These are phyloP conservation scores for Phellinidium pouzarii DNA, from an alignment of 1,284 basidiomycete species.

Conservation along the genomic window DNA sequence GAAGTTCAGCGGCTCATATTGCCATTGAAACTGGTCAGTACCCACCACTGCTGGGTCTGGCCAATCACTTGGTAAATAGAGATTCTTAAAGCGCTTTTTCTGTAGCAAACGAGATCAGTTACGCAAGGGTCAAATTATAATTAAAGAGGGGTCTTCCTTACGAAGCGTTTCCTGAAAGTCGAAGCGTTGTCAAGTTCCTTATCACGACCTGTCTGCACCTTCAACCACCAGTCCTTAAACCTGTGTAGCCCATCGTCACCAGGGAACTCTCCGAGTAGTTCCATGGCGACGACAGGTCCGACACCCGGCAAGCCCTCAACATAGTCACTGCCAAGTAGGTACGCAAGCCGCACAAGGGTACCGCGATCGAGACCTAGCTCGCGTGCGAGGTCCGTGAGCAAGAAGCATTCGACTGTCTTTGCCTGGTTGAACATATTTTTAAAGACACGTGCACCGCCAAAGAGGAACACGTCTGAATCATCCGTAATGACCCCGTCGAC, in stretches of 20 bases:
- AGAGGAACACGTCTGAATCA: conserved; percentile 98
- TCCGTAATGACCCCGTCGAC: conserved; percentile 99
- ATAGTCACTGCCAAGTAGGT: conserved; percentile 95
- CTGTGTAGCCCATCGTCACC: conserved; percentile 76
- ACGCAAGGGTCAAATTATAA: neutral
- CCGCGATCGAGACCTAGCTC: conserved; percentile 88
- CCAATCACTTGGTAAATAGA: conserved; percentile 81
- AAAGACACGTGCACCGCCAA: conserved; percentile 89
- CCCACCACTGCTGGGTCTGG: conserved; percentile 84
- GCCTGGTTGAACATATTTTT: conserved; percentile 99
- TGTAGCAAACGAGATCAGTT: conserved; percentile 27
- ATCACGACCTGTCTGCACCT: conserved; percentile 90
- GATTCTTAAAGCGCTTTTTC: conserved; percentile 86
- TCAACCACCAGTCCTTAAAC: conserved; percentile 94
- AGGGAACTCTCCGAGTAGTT: conserved; percentile 86
- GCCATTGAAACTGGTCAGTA: conserved; percentile 19
- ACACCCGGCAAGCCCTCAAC: conserved; percentile 93
- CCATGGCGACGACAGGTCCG: conserved; percentile 95
- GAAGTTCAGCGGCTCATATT: neutral
- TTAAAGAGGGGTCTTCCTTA: conserved; percentile 42
- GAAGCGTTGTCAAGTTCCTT: conserved; percentile 62
- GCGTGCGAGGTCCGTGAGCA: conserved; percentile 76
- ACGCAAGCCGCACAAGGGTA: conserved; percentile 84
- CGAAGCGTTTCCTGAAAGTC: conserved; percentile 80
- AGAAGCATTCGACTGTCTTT: conserved; percentile 96